Evolutionary conservation across 441 rosid genomes (phyloP).

Genomic region (Lepidium campestre): DNA sequence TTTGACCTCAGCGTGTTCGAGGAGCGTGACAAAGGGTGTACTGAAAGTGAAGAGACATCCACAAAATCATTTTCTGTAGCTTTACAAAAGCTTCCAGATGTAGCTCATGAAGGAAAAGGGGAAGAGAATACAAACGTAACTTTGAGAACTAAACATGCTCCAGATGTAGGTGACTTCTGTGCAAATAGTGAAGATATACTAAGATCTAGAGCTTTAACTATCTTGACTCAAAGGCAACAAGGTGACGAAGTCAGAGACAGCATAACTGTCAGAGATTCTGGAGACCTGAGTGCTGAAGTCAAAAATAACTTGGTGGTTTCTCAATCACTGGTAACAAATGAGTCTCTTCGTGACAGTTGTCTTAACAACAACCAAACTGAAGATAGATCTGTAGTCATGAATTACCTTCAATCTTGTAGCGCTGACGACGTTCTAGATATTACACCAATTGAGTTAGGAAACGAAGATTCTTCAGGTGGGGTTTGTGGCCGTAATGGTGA

Average conservation of each 20-base stretch:
- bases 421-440: slow-evolving; percentile 14
- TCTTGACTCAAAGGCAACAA: slow-evolving; percentile 27
- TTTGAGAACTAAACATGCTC: slow-evolving; percentile 19
- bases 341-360: not conserved
- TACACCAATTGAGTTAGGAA: slow-evolving; percentile 18
- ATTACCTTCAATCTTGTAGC: slow-evolving; percentile 15
- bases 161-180: slow-evolving; percentile 22
- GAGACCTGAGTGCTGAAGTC: slow-evolving; percentile 28
- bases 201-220: slow-evolving; percentile 20
- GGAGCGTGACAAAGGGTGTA: slow-evolving; percentile 23
- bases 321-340: slow-evolving; percentile 9
- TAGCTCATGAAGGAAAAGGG: slow-evolving; percentile 28
- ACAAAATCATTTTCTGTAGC: slow-evolving; percentile 10
- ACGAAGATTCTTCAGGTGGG: slow-evolving; percentile 12
- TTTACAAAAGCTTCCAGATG: slow-evolving; percentile 12
- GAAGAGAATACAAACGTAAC: slow-evolving; percentile 21
- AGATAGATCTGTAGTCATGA: slow-evolving; percentile 17
- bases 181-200: slow-evolving; percentile 21
- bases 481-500: slow-evolving; percentile 31
- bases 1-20: slow-evolving; percentile 29
- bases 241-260: slow-evolving; percentile 35
- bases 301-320: slow-evolving; percentile 19
- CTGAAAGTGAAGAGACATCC: slow-evolving; percentile 26
- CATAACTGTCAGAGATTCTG: slow-evolving; percentile 29
- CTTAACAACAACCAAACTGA: slow-evolving; percentile 9